phyloP scores from a whole-genome alignment of 179 eudicot genomes.

The Gypsophila paniculata region DNA sequence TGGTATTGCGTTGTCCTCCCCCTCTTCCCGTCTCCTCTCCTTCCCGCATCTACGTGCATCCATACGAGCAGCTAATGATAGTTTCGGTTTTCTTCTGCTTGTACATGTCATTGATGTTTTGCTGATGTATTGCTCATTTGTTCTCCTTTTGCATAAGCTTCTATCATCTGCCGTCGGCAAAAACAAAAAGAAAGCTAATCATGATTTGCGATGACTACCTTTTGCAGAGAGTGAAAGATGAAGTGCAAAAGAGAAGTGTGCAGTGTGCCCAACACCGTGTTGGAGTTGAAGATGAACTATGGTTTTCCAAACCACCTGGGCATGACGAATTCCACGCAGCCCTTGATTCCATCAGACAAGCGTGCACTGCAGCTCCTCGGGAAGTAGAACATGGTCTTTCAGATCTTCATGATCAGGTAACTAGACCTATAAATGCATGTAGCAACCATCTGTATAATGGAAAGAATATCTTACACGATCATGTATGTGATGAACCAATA shows the following conservation, averaged over 20 bases:
- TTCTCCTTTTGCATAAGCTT: constrained; percentile 3
- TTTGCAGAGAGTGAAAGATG: constrained; percentile 55
- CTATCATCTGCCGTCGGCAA: neutral
- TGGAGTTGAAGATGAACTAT: constrained; percentile 27
- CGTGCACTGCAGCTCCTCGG: constrained; percentile 12
- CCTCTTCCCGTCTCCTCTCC: neutral
- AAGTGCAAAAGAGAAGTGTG: constrained; percentile 42
- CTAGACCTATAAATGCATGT: constrained; percentile 17
- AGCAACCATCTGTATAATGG: constrained; percentile 28
- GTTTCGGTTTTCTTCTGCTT: constrained; percentile 7
- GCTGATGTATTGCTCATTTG: constrained; percentile 3
- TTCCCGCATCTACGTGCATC: neutral
- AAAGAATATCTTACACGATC: constrained; percentile 27
- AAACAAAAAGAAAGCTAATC: neutral
- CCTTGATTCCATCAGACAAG: constrained; percentile 32
- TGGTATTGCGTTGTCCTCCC: too few species aligned
- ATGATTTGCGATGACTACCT: neutral
- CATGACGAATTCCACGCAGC: constrained; percentile 51
- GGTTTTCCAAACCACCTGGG: constrained; percentile 41
- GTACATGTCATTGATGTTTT: neutral
- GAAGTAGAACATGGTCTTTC: constrained; percentile 24
- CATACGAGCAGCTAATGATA: too few species aligned
- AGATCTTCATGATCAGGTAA: constrained; percentile 23
- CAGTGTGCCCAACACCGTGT: constrained; percentile 26
- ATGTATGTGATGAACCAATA: constrained; percentile 39